A percentile compares a stretch with the other conserved stretches of the same genome.
Evolutionary conservation across 139 green algal genomes (phyloP).

Genomic region (Chlorella sp.): DNA sequence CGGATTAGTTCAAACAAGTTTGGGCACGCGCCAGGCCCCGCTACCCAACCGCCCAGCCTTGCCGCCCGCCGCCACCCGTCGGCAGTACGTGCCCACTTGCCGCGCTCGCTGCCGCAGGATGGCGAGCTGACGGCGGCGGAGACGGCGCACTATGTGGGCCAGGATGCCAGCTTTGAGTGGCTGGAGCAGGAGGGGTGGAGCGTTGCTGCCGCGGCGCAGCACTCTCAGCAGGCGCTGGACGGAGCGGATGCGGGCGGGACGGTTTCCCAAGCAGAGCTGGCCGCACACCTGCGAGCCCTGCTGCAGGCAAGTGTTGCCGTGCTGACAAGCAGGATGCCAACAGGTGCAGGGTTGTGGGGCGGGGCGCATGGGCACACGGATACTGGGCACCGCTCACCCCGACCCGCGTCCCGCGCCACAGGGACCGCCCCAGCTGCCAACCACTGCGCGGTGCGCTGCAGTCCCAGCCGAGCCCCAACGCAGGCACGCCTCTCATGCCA

Average conservation of each 20-base stretch:
- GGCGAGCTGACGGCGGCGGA: background rate
- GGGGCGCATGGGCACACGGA: no score
- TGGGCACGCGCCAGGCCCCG: no score
- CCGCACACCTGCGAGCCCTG: constrained; percentile 1
- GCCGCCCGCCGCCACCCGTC: no score
- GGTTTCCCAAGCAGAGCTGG: background rate
- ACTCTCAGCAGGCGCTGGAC: background rate
- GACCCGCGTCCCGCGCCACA: no score
- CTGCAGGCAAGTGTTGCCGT: background rate
- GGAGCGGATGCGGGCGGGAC: background rate
- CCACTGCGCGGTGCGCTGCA: background rate
- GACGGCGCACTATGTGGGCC: background rate
- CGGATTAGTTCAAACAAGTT: no score
- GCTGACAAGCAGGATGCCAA: background rate
- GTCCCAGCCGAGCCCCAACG: background rate
- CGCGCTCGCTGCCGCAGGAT: background rate
- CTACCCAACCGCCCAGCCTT: no score
- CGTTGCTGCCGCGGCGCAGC: background rate
- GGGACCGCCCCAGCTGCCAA: background rate
- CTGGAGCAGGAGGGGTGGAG: background rate
- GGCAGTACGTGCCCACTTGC: no score
- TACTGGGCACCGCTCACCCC: no score
- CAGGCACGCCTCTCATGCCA: background rate
- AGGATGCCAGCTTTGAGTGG: background rate
- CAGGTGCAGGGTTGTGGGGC: no score